Base-by-base conservation (phyloP, 352 stramenopile species). In the Phytophthora sojae region DNA sequence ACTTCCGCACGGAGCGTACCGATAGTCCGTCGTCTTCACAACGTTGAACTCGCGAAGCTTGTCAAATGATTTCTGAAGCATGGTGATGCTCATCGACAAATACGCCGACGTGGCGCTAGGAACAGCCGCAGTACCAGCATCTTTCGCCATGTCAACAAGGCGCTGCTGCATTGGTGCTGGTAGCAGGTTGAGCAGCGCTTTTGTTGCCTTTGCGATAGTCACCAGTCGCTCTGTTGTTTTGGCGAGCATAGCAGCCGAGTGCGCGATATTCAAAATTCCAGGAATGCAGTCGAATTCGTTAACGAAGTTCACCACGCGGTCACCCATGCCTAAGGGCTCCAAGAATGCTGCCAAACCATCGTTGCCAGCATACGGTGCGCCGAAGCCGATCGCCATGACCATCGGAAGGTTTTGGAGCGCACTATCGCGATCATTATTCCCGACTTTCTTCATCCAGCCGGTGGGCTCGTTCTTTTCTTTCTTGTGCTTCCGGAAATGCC, bases 271-370 rank as follows among this genome's bases (percentile, higher is more conserved):
- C 25, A 94, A 74, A 61, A 95, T 85, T 25, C 83, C 79, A 3
- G 89, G 89, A 60, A 96, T 92, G 61, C 88, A 96, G 63, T 96
- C 89, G 45, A 89, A 83, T 64, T 96, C 87, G 35, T 96, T 96
- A 26, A 96, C 89, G 19, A 95, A 87, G 59, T 87, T 95, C 47
- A 95, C 67, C 37, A 92, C 65, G 44, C 84, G 77, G 23, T 82
- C 77, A 3, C 66, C 69, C 64, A 94, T 64, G 2, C 58, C 71
- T 4, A 94, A 50, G 0, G 75, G 57, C 29, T 83, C 57, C 25
- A 95, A 71, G 50, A 90, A 91, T n/a, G 56, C 60, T 6, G 64
- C 51, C 2, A 91, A 61, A n/a, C 75, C 73, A n/a, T 87, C 58
- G 23, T 82, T 90, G 19, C 80, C 83, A 51, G 76, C 77, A 59